These are phyloP conservation scores for Aspergillus piperis DNA, from an alignment of 2,329 filamentous ascomycete genomes.

Conservation along the genomic window DNA sequence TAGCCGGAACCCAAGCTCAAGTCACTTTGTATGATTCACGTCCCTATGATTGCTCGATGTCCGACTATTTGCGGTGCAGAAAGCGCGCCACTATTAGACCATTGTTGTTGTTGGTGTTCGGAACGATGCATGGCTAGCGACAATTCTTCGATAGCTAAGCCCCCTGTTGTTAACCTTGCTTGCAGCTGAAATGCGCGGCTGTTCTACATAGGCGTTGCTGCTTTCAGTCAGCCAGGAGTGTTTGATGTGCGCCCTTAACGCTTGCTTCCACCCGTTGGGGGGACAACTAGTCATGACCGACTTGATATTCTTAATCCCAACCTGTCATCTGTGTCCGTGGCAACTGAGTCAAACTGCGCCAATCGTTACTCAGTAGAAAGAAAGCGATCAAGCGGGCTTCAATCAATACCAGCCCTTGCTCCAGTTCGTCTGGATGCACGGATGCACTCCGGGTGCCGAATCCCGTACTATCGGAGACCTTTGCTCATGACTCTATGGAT, in stretches of 20 bases:
- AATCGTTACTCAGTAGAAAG: not conserved
- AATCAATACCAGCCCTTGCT: not conserved
- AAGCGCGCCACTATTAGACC: not conserved
- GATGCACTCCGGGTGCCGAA: not conserved
- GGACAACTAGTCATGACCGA: not conserved
- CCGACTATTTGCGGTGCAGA: not conserved
- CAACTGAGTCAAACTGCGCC: not conserved
- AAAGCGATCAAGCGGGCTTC: not conserved
- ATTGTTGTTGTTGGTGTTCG: constrained; percentile 4
- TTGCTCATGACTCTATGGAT: constrained; percentile 3
- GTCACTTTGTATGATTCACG: not conserved
- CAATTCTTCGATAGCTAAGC: not conserved
- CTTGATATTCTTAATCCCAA: not conserved
- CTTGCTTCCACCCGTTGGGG: not conserved
- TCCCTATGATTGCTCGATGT: not conserved
- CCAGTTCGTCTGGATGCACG: not conserved
- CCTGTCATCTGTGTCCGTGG: not conserved
- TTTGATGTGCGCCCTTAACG: not conserved
- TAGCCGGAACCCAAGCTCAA: constrained; percentile 1
- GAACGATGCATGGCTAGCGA: constrained; percentile 6
- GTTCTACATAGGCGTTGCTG: not conserved
- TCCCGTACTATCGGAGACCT: not conserved
- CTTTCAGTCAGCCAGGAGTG: not conserved
- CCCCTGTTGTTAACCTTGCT: not conserved
- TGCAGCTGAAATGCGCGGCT: not conserved